Evolutionary conservation across 2,329 filamentous ascomycete species (phyloP).

Genomic region (Pseudonectria buxi): DNA sequence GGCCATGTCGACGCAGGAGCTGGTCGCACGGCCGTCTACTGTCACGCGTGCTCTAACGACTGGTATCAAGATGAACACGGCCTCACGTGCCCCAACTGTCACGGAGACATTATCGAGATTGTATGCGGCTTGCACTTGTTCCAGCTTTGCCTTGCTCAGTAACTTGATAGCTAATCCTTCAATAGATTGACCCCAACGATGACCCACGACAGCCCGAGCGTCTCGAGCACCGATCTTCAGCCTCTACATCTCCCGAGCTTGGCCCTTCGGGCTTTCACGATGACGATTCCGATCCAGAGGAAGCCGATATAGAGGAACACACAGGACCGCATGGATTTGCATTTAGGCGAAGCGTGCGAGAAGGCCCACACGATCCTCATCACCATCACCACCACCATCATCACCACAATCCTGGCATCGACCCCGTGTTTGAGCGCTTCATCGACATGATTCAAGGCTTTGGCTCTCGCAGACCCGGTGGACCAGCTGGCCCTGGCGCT

Average conservation of each 20-base stretch:
- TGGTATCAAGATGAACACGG: constrained; percentile 69
- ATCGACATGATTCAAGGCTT: constrained; percentile 38
- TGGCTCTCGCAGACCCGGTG: constrained; percentile 11
- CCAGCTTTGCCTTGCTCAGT: constrained; percentile 12
- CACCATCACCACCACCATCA: constrained; percentile 5
- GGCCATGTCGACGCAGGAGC: constrained; percentile 43
- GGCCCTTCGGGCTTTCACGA: constrained; percentile 21
- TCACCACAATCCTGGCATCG: constrained; percentile 28
- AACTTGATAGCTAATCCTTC: no score
- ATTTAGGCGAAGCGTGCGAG: constrained; percentile 30
- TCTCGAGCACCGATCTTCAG: constrained; percentile 20
- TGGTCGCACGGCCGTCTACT: constrained; percentile 70
- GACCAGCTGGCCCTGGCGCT: no score
- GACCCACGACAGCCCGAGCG: constrained; percentile 49
- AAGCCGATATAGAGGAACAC: constrained; percentile 51
- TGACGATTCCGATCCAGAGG: constrained; percentile 50
- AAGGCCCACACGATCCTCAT: constrained; percentile 10
- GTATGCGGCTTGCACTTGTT: constrained; percentile 44
- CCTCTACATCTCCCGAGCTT: constrained; percentile 25
- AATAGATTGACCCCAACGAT: constrained; percentile 47
- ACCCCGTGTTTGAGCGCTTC: constrained; percentile 36
- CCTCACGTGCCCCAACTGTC: constrained; percentile 70
- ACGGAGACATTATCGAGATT: constrained; percentile 76
- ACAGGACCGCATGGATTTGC: constrained; percentile 37
- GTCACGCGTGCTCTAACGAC: constrained; percentile 72